Base-by-base conservation (phyloP, 768 basidiomycete species). In the Mycena olivaceomarginata region DNA sequence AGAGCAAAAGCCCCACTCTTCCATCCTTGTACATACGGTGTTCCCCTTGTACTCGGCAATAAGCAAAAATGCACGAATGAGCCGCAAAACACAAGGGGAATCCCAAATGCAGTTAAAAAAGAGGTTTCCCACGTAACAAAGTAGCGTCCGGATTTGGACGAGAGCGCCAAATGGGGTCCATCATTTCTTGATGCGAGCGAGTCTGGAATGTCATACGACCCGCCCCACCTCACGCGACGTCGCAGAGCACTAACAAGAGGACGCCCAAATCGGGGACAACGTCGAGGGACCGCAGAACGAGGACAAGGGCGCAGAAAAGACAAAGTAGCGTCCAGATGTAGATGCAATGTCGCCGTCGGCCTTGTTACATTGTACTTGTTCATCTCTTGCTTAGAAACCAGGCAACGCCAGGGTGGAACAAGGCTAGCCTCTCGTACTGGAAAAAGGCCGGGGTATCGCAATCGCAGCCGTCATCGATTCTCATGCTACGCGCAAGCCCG, bases 41-140 rank as follows among this genome's bases (percentile, higher is more conserved):
- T 82, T 90, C 82, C 89, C 90, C 85, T 90, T 89, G 85, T 88
- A 63, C 82, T 80, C 69, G 81, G 80, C 80, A 79, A 77, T 57
- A 8, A 15, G 80, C 80, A 79, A 77, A 57, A 8, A 15, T 15
- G 5, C 16, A 16, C 15, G 45, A 20, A 15, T 18, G 2, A n/a
- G 43, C 31, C 31, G 31, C 31, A n/a, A n/a, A 5, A 69, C 11
- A 48, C 70, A 70, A 71, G 46, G 46, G 22, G 37, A 71, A n/a
- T 1, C 2, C 70, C 70, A 48, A 37, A 63, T 51, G 16, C 9
- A 37, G 69, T 59, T 25, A 5, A 6, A 5, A 31, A 66, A 66
- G 41, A 13, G 15, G 46, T 6, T 13, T 12, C 6, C 7, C 13
- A 18, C 6, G 3, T 2, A 5, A 71, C 48, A 71, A 71, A 15